Conservation (phyloP, 139 green algal genomes). For the Chlamydomonas applanata region DNA sequence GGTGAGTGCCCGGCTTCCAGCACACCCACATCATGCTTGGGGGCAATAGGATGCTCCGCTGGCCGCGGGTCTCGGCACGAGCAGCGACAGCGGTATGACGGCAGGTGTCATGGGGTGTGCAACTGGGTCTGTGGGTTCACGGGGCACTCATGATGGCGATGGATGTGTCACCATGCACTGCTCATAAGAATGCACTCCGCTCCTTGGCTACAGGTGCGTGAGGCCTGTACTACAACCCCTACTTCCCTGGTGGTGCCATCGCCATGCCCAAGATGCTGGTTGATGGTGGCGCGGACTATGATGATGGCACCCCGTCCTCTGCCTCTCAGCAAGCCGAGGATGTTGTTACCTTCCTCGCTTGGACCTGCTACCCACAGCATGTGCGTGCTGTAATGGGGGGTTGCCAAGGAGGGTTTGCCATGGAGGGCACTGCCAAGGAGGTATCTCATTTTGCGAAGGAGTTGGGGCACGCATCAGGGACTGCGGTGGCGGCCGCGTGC, state of each 20-base stretch:
- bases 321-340: constrained; percentile 96
- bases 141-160: not conserved
- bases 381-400: not conserved
- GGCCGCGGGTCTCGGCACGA: too few species aligned
- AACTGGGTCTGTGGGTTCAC: too few species aligned
- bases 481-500: too few species aligned
- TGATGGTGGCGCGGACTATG: constrained; percentile 97
- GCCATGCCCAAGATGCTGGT: constrained; percentile 98
- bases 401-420: not conserved
- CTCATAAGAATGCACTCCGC: not conserved
- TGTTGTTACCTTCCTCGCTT: constrained; percentile 90
- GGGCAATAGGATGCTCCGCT: not conserved
- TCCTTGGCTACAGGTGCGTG: constrained; percentile 63
- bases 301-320: constrained; percentile 93
- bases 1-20: too few species aligned
- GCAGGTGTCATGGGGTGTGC: too few species aligned
- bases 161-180: not conserved
- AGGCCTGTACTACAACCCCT: constrained; percentile 99
- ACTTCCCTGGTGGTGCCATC: constrained; percentile 98
- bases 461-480: too few species aligned
- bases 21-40: too few species aligned
- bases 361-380: constrained; percentile 79
- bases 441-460: too few species aligned
- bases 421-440: not conserved
- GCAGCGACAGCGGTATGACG: too few species aligned